Evolutionary conservation across 345 rosid species (phyloP).

Genomic region (Populus alba): DNA sequence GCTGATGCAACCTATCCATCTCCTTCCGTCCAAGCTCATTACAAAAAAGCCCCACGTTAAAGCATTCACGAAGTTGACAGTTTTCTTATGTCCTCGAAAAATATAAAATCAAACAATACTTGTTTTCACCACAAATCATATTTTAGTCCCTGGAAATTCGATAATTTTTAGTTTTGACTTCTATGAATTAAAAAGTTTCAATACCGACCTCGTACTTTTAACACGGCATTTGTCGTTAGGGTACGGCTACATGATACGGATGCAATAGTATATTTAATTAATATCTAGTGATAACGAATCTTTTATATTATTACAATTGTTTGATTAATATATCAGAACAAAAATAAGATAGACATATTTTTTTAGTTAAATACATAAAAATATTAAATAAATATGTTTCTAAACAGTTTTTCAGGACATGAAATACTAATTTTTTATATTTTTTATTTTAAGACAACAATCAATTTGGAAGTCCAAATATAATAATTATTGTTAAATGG

Average conservation of each 20-base stretch:
- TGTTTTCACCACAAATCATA: background rate
- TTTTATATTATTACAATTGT: too few relatives aligned
- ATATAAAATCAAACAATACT: background rate
- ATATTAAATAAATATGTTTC: too few relatives aligned
- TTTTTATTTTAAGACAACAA: too few relatives aligned
- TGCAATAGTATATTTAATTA: background rate
- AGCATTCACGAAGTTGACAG: constrained; percentile 24
- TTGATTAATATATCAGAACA: too few relatives aligned
- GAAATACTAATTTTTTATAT: too few relatives aligned
- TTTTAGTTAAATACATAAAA: too few relatives aligned
- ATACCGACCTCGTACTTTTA: background rate
- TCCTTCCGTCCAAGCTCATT: constrained; percentile 9
- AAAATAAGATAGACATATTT: too few relatives aligned
- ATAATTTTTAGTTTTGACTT: background rate
- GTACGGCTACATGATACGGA: background rate
- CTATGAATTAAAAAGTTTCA: background rate
- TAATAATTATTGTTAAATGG: too few relatives aligned
- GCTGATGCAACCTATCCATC: constrained; percentile 22
- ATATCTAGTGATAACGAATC: too few relatives aligned
- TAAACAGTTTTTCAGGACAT: too few relatives aligned
- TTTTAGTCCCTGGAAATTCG: background rate
- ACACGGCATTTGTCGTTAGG: background rate
- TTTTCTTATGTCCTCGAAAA: background rate
- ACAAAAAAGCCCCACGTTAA: constrained; percentile 14
- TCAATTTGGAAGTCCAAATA: too few relatives aligned